A percentile compares a stretch with the other conserved stretches of the same genome.
Evolutionary conservation across 2,329 filamentous ascomycete genomes (phyloP).

Genomic region (Graphilbum fragrans): DNA sequence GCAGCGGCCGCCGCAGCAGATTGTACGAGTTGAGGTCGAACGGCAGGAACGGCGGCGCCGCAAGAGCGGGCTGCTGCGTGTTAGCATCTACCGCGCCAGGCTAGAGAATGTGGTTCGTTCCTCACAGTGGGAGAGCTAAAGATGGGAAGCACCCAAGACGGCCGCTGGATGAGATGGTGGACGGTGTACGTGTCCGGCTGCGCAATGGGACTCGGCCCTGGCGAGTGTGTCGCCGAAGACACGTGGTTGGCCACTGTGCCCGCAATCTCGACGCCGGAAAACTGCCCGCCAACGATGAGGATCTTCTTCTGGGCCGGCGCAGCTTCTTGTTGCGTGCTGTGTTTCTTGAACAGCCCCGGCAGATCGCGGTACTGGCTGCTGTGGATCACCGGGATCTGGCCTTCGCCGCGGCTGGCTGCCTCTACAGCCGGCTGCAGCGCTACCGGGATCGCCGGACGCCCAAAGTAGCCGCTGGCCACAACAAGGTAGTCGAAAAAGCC

Average conservation of each 20-base stretch:
- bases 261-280: conserved; percentile 71
- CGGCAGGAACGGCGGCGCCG: conserved; percentile 53
- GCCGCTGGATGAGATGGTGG: conserved; percentile 56
- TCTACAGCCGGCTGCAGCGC: conserved; percentile 22
- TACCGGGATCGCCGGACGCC: conserved; percentile 41
- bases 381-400: conserved; percentile 45
- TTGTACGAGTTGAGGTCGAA: conserved; percentile 65
- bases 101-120: neutral
- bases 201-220: conserved; percentile 24
- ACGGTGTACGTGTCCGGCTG: conserved; percentile 42
- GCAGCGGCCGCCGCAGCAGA: conserved; percentile 44
- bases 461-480: conserved; percentile 67
- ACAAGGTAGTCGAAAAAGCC: conserved; percentile 57
- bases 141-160: conserved; percentile 60
- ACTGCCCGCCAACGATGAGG: conserved; percentile 66
- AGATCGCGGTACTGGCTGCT: conserved; percentile 55
- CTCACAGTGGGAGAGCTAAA: conserved; percentile 38
- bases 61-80: conserved; percentile 23
- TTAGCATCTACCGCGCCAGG: neutral
- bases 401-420: conserved; percentile 21
- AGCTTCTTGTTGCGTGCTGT: conserved; percentile 12
- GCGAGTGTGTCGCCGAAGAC: conserved; percentile 48
- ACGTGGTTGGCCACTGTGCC: conserved; percentile 60
- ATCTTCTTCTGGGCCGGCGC: conserved; percentile 40
- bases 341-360: conserved; percentile 27